These are phyloP conservation scores for Russula ochroleuca DNA, from an alignment of 768 basidiomycete species.

Conservation along the genomic window DNA sequence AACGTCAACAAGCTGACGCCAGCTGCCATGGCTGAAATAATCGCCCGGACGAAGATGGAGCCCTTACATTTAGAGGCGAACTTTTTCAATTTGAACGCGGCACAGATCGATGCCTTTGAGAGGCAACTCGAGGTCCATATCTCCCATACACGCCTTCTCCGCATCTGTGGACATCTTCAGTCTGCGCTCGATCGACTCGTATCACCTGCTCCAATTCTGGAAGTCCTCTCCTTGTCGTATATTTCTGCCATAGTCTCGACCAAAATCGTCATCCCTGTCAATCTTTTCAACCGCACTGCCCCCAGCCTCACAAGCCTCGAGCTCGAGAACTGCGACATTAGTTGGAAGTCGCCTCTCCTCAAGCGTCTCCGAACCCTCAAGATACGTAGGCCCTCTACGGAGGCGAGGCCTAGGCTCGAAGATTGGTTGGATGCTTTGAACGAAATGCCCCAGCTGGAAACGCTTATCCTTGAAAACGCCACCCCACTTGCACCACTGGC, in stretches of 20 bases:
- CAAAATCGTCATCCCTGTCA: not conserved
- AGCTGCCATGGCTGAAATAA: conserved; percentile 1
- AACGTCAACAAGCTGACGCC: not conserved
- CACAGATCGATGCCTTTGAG: not conserved
- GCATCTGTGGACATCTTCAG: not conserved
- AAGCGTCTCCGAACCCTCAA: conserved; percentile 8
- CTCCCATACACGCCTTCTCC: conserved; percentile 6
- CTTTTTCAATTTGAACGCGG: not conserved
- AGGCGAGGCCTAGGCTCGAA: not conserved
- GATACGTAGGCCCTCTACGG: not conserved
- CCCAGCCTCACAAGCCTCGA: not conserved
- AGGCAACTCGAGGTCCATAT: not conserved
- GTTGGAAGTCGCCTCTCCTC: conserved; percentile 12
- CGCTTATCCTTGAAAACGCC: conserved; percentile 3
- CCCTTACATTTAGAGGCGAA: conserved; percentile 9
- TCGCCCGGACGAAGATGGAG: conserved; percentile 8
- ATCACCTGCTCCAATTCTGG: not conserved
- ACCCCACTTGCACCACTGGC: not conserved
- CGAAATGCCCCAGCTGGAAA: conserved; percentile 10
- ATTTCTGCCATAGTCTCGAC: no score
- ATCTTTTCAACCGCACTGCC: not conserved
- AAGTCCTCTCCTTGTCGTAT: not conserved
- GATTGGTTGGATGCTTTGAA: conserved; percentile 20
- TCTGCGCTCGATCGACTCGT: not conserved
- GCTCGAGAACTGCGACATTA: not conserved